These are phyloP conservation scores for Colletotrichum orbiculare DNA, from an alignment of 2,329 filamentous ascomycete genomes.

Conservation along the genomic window DNA sequence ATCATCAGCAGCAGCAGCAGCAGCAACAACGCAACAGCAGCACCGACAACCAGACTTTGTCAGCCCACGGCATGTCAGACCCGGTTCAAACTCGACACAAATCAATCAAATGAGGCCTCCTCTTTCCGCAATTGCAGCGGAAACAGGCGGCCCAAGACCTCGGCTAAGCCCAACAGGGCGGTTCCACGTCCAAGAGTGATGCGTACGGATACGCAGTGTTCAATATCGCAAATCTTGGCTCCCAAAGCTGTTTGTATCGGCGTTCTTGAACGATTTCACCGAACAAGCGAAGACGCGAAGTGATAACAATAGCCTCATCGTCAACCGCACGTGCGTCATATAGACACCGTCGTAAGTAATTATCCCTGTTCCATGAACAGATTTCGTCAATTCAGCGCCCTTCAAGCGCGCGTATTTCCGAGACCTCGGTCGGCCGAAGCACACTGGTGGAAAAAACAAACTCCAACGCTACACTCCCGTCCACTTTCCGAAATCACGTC, in stretches of 20 bases:
- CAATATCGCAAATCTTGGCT: constrained; percentile 17
- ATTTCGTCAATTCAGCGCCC: no score
- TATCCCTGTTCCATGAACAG: no score
- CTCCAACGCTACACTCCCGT: neutral
- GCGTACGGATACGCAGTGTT: neutral
- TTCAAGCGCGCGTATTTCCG: constrained; percentile 7
- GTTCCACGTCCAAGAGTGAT: constrained; percentile 2
- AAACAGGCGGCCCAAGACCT: constrained; percentile 25
- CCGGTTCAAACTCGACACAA: neutral
- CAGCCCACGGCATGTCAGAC: neutral
- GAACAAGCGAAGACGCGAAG: constrained; percentile 25
- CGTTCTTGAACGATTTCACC: constrained; percentile 19
- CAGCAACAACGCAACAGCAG: neutral
- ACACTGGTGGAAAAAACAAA: constrained; percentile 31
- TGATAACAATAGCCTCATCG: constrained; percentile 16
- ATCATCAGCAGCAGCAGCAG: neutral
- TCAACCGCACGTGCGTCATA: constrained; percentile 12
- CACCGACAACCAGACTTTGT: constrained; percentile 9
- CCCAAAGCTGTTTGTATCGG: constrained; percentile 4
- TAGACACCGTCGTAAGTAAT: neutral
- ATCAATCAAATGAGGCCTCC: constrained; percentile 13
- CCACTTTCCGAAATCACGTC: constrained; percentile 4
- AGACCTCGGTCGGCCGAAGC: constrained; percentile 14
- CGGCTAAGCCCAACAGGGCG: neutral
- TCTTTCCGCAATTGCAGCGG: constrained; percentile 20